Evolutionary conservation across 805 yeast species (phyloP).

Genomic region (Kuraishia cidri): DNA sequence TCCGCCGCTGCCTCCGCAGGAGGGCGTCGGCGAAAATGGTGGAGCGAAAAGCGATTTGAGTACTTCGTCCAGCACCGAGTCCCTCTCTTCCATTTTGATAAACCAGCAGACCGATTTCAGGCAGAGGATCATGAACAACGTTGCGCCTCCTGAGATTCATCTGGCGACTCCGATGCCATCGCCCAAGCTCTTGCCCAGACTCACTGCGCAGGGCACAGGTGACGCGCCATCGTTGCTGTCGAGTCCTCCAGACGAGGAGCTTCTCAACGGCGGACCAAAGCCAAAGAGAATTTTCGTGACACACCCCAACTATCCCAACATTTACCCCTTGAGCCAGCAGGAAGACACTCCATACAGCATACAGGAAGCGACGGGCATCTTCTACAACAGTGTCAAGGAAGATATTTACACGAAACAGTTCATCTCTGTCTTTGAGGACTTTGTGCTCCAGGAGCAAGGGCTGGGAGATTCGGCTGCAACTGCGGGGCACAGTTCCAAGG

Average conservation of each 20-base stretch:
- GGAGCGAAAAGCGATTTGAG: constrained; percentile 4
- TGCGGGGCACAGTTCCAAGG: constrained; percentile 1
- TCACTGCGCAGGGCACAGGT: constrained; percentile 32
- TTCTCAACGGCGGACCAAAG: constrained; percentile 18
- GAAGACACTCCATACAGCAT: constrained; percentile 62
- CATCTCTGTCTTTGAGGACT: constrained; percentile 61
- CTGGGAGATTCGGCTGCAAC: constrained; percentile 10
- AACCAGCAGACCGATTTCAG: constrained; percentile 21
- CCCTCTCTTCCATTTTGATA: constrained; percentile 14
- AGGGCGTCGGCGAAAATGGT: constrained; percentile 6
- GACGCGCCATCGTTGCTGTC: constrained; percentile 11
- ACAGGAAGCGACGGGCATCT: constrained; percentile 67
- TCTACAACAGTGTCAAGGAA: constrained; percentile 52
- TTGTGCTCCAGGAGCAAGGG: constrained; percentile 70
- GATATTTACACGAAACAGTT: constrained; percentile 64
- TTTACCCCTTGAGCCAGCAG: constrained; percentile 18
- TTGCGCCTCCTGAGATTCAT: constrained; percentile 35
- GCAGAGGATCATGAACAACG: constrained; percentile 21
- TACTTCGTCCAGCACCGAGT: neutral
- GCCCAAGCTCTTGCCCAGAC: constrained; percentile 69
- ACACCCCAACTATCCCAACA: constrained; percentile 20
- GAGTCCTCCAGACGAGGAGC: constrained; percentile 18
- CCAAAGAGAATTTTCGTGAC: constrained; percentile 20
- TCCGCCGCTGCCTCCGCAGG: no score
- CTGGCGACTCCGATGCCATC: constrained; percentile 88